Evolutionary conservation across 495 filamentous ascomycete genomes (phyloP).

Genomic region (Podospora sp.): DNA sequence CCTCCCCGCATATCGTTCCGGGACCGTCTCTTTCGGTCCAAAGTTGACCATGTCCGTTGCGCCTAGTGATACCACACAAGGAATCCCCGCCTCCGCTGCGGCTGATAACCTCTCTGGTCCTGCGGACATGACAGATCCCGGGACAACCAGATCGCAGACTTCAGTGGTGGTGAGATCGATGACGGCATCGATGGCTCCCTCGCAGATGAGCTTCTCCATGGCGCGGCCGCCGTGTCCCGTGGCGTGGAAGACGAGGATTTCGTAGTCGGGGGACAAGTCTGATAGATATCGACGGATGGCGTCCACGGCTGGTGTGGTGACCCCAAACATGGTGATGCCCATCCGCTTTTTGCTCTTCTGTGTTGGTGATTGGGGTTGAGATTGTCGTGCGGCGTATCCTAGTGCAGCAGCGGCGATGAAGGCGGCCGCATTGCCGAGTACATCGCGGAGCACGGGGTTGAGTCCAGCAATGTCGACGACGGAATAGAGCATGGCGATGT

Average conservation of each 20-base stretch:
- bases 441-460: slow-evolving; percentile 57
- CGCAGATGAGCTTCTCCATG: slow-evolving; percentile 64
- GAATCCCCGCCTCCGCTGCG: slow-evolving; percentile 56
- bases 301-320: slow-evolving; percentile 66
- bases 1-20: slow-evolving; percentile 46
- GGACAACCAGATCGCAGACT: slow-evolving; percentile 61
- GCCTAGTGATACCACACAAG: slow-evolving; percentile 64
- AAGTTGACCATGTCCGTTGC: slow-evolving; percentile 74
- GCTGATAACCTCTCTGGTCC: slow-evolving; percentile 56
- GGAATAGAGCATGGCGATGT: slow-evolving; percentile 70
- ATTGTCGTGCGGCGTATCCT: slow-evolving; percentile 38
- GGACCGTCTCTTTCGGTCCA: slow-evolving; percentile 57
- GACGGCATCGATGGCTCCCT: slow-evolving; percentile 60
- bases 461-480: slow-evolving; percentile 70
- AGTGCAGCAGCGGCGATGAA: slow-evolving; percentile 59
- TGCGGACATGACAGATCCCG: slow-evolving; percentile 63
- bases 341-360: slow-evolving; percentile 46
- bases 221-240: slow-evolving; percentile 67
- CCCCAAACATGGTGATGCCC: slow-evolving; percentile 74
- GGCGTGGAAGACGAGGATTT: slow-evolving; percentile 69
- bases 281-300: slow-evolving; percentile 50
- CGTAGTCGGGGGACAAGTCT: slow-evolving; percentile 36
- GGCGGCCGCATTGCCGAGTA: slow-evolving; percentile 63
- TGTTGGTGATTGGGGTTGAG: neutral
- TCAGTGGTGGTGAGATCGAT: slow-evolving; percentile 72